These are phyloP conservation scores for Hygrocybe punicea DNA, from an alignment of 768 basidiomycete genomes.

Conservation along the genomic window DNA sequence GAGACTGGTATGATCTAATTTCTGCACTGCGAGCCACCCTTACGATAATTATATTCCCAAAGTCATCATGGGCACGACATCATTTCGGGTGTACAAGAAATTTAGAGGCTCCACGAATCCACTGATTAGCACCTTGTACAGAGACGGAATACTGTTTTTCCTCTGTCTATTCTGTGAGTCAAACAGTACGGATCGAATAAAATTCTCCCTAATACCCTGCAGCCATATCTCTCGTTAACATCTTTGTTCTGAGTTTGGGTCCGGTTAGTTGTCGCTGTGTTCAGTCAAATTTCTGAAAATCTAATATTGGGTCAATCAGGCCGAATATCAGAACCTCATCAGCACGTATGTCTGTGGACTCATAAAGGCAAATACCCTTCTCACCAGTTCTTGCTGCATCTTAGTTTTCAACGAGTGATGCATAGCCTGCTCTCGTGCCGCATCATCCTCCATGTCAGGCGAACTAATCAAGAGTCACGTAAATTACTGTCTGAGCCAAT, in stretches of 20 bases:
- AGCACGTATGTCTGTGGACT: not conserved
- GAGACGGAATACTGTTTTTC: conserved; percentile 10
- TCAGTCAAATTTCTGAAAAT: not conserved
- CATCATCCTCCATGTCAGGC: conserved; percentile 11
- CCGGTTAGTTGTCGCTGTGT: not conserved
- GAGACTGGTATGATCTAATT: not conserved
- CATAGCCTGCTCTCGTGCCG: conserved; percentile 9
- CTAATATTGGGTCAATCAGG: not conserved
- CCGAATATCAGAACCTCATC: not conserved
- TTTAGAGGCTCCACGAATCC: conserved; percentile 5
- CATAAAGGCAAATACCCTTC: no score
- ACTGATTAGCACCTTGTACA: conserved; percentile 4
- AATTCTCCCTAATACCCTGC: not conserved
- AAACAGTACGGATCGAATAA: no score
- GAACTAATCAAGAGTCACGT: not conserved
- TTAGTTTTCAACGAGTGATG: conserved; percentile 12
- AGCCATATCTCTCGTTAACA: conserved; percentile 5
- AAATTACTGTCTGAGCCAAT: no score
- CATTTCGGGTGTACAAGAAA: not conserved
- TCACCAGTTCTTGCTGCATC: not conserved
- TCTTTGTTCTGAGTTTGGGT: conserved; percentile 1
- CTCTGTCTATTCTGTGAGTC: conserved; percentile 9
- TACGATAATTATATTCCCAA: not conserved
- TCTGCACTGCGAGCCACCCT: no score
- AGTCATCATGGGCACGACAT: conserved; percentile 7